Percentiles rank a stretch among this genome's conserved stretches.
Conservation (phyloP, 345 rosid species). For the Euphorbia tirucalli region DNA sequence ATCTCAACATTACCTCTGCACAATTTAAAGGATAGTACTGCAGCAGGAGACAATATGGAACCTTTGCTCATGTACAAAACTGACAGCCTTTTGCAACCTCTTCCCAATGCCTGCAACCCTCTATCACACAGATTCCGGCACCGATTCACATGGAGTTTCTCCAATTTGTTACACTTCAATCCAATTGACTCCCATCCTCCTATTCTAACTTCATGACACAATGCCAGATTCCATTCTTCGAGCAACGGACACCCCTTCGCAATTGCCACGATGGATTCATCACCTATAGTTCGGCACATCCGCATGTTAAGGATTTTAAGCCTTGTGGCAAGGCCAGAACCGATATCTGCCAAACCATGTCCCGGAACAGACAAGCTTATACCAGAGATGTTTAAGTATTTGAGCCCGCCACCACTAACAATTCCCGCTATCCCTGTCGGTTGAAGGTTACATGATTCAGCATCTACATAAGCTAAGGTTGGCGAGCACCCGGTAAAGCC, state of each 20-base stretch:
- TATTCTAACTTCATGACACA: constrained; percentile 56
- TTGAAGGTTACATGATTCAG: constrained; percentile 50
- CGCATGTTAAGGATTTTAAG: constrained; percentile 60
- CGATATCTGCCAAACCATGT: constrained; percentile 43
- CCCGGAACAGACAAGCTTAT: constrained; percentile 23
- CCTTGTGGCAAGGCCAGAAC: constrained; percentile 48
- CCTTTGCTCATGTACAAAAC: constrained; percentile 45
- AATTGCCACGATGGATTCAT: constrained; percentile 60
- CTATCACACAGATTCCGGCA: constrained; percentile 57
- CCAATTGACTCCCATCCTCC: constrained; percentile 65
- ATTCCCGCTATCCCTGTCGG: constrained; percentile 53
- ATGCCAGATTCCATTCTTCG: constrained; percentile 66
- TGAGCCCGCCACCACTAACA: constrained; percentile 67
- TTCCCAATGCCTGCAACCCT: constrained; percentile 55
- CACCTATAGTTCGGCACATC: constrained; percentile 58
- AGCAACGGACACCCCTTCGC: constrained; percentile 68
- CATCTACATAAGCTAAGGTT: constrained; percentile 49
- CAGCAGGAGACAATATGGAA: constrained; percentile 23
- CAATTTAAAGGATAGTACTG: constrained; percentile 54
- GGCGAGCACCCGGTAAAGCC: constrained; percentile 63
- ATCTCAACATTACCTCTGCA: constrained; percentile 43
- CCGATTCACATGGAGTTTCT: constrained; percentile 70
- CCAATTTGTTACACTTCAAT: constrained; percentile 45
- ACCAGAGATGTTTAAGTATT: constrained; percentile 48
- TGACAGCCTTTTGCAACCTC: constrained; percentile 59